phyloP scores from a whole-genome alignment of 1,139 yeast species.

The Lodderomyces metapsilosis region DNA sequence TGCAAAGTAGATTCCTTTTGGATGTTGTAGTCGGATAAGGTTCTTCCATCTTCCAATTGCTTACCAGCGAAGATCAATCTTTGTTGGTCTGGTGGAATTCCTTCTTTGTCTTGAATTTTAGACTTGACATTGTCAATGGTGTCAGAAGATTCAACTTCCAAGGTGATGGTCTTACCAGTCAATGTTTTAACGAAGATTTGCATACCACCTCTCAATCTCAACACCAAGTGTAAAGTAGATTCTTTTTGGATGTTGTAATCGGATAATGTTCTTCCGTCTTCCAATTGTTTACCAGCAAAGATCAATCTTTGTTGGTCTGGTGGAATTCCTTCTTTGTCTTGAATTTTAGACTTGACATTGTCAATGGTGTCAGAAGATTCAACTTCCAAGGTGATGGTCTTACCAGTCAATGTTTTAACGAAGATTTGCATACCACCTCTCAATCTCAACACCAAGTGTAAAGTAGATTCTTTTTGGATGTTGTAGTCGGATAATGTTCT shows the following conservation, averaged over 20 bases:
- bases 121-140: constrained; percentile 65
- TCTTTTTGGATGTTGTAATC: constrained; percentile 70
- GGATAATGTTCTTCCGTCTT: constrained; percentile 65
- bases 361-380: constrained; percentile 75
- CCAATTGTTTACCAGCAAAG: constrained; percentile 61
- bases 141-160: constrained; percentile 72
- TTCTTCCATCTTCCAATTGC: constrained; percentile 67
- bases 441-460: constrained; percentile 95
- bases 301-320: constrained; percentile 56
- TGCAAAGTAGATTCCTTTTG: constrained; percentile 86
- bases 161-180: constrained; percentile 70
- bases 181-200: constrained; percentile 59
- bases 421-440: constrained; percentile 93
- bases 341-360: constrained; percentile 70
- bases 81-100: constrained; percentile 54
- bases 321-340: constrained; percentile 64
- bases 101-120: constrained; percentile 78
- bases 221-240: constrained; percentile 93
- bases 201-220: constrained; percentile 98
- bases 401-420: constrained; percentile 97
- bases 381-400: constrained; percentile 68
- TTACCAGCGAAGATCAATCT: constrained; percentile 60
- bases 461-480: constrained; percentile 77
- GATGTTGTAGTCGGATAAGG: constrained; percentile 64
- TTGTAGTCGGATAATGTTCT: constrained; percentile 67